A percentile compares a stretch with the other conserved stretches of the same genome.
Evolutionary conservation across 306 rosid genomes (phyloP).

Genomic region (Crataegus laevigata): DNA sequence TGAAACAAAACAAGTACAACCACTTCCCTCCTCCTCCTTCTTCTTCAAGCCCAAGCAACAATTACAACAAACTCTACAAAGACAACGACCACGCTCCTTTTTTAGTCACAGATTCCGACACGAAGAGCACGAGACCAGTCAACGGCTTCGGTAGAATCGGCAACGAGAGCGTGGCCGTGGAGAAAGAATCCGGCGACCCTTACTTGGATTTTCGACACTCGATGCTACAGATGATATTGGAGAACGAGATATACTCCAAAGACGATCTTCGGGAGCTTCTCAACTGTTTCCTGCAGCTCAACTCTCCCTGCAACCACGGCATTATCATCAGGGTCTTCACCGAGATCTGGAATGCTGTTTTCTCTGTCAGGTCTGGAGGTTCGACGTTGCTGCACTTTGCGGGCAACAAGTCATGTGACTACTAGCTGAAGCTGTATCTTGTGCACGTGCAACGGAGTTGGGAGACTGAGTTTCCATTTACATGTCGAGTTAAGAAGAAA

Average conservation of each 20-base stretch:
- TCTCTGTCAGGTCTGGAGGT: constrained; percentile 29
- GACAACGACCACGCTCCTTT: constrained; percentile 25
- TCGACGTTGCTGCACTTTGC: background rate
- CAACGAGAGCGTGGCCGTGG: constrained; percentile 78
- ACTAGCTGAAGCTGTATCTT: constrained; percentile 1
- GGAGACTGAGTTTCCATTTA: background rate
- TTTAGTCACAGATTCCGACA: constrained; percentile 16
- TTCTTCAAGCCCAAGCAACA: constrained; percentile 29
- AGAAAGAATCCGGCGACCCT: constrained; percentile 90
- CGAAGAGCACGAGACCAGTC: constrained; percentile 15
- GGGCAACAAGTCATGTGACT: constrained; percentile 37
- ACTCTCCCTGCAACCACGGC: constrained; percentile 65
- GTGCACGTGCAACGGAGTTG: constrained; percentile 7
- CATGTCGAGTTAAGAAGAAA: background rate
- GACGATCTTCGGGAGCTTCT: constrained; percentile 70
- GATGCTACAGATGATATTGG: constrained; percentile 89
- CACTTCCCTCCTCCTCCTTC: background rate
- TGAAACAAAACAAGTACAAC: constrained; percentile 21
- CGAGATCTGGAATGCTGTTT: constrained; percentile 90
- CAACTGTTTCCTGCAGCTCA: constrained; percentile 73
- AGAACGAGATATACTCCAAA: constrained; percentile 80
- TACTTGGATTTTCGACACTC: constrained; percentile 77
- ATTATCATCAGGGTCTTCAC: constrained; percentile 73
- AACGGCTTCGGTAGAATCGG: constrained; percentile 61
- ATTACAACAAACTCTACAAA: constrained; percentile 29